phyloP scores from a whole-genome alignment of 176 grass and related monocot species.

The Phoenix roebelenii region DNA sequence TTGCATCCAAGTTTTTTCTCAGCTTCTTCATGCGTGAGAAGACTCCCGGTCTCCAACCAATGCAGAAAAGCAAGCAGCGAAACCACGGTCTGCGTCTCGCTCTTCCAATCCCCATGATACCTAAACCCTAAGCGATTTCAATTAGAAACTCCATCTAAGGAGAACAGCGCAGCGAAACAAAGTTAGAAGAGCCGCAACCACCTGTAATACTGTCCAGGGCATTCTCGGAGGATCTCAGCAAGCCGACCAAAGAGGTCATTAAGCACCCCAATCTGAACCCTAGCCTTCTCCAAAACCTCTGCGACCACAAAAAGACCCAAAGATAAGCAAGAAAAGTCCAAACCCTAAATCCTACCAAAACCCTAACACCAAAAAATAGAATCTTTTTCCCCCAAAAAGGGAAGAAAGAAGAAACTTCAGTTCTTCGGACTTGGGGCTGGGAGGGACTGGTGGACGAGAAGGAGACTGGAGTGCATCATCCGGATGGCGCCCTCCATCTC shows the following conservation, averaged over 20 bases:
- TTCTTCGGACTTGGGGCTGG: slow-evolving; percentile 35
- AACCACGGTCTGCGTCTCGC: slow-evolving; percentile 58
- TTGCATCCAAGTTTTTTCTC: slow-evolving; percentile 83
- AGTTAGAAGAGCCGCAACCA: slow-evolving; percentile 1
- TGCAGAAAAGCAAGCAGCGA: slow-evolving; percentile 72
- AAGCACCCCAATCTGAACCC: slow-evolving; percentile 61
- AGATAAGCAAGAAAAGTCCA: slow-evolving; percentile 1
- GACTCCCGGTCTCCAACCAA: slow-evolving; percentile 65
- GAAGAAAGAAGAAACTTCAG: not conserved
- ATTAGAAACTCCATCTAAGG: no score
- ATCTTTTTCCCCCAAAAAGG: not conserved
- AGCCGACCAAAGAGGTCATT: slow-evolving; percentile 54
- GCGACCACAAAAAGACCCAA: slow-evolving; percentile 1
- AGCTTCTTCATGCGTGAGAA: slow-evolving; percentile 76
- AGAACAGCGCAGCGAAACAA: no score
- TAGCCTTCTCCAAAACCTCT: slow-evolving; percentile 84
- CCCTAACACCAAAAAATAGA: not conserved
- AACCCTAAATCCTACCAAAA: not conserved
- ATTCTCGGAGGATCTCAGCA: slow-evolving; percentile 68
- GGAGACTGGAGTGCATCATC: slow-evolving; percentile 56
- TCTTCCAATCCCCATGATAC: slow-evolving; percentile 83
- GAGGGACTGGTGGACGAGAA: slow-evolving; percentile 75
- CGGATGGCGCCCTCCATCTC: slow-evolving; percentile 69
- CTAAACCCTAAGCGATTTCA: slow-evolving; percentile 16
- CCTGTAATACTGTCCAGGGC: slow-evolving; percentile 78